Evolutionary conservation across 2,329 filamentous ascomycete species (phyloP), one percentile per base, ranked within the genome.

Genomic region (Huntiella savannae): DNA sequence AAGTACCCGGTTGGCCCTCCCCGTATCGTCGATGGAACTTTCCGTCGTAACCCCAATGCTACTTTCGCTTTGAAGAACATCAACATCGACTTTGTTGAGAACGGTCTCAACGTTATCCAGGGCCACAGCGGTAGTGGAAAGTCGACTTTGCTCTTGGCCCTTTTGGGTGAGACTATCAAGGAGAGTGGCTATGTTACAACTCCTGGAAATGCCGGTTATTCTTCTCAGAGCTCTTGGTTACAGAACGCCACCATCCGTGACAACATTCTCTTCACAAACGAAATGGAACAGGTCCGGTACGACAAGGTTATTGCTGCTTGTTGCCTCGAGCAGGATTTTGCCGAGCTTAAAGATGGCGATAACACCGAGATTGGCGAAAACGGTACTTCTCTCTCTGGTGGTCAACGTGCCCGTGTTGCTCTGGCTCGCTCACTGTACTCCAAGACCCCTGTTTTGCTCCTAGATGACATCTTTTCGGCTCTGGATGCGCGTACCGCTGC

Each of bases 401-500:
- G 71, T 0, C 71, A 75, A 51, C 71, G 71, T 51, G 70, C 70
- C 28, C 63, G 71, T 4, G 68, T 75, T 33, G 69, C 71, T 10
- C 56, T 76, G 33, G 73, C 73, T 1, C 62, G 73, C 48, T 68
- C 71, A 5, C 55, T 77, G 1, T 77, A 76, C 55, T 75, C 71
- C 1, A 68, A 67, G 46, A 65, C 72, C 0, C 61, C 68, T 1
- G 60, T 75, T 2, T 58, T 76, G 16, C 59, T 77, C 1, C 63
- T 77, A 1, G 73, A 77, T 51, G 73, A 77, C 49, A 64, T 75
- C 2, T 73, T 77, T 51, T 71, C 72, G 1, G 73, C 73, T 0
- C 60, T 77, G 1, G 73, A 77, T 52, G 65, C 72, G 13, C 72
- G 73, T 52, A 77, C 73, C 0, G 67, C 69, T 1, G 67, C 69